These are phyloP conservation scores for Pseudogymnoascus sp. DNA, from an alignment of 2,329 filamentous ascomycete species.

Conservation along the genomic window DNA sequence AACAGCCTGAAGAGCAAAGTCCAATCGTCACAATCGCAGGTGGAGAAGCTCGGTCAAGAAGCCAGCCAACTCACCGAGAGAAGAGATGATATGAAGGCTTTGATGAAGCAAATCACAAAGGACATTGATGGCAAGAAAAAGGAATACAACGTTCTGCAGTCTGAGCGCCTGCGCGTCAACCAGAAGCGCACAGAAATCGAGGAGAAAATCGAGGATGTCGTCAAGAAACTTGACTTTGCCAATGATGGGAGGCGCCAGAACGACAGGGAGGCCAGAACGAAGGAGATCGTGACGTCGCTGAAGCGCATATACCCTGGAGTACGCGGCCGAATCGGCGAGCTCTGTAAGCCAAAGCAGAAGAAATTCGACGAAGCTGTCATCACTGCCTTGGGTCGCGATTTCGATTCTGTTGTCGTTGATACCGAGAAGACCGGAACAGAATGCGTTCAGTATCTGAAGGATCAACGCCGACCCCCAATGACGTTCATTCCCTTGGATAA, in stretches of 20 bases:
- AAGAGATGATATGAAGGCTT: conserved; percentile 51
- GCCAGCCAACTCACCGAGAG: conserved; percentile 60
- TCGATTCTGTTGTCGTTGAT: conserved; percentile 90
- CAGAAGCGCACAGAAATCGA: conserved; percentile 83
- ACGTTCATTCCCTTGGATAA: conserved; percentile 96
- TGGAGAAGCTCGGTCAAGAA: conserved; percentile 67
- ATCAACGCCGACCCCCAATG: conserved; percentile 77
- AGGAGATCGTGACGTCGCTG: conserved; percentile 75
- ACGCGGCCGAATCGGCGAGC: conserved; percentile 77
- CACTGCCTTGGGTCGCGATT: conserved; percentile 83
- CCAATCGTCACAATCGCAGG: conserved; percentile 64
- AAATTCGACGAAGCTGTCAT: conserved; percentile 92
- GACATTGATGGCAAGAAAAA: conserved; percentile 88
- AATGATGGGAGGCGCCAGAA: conserved; percentile 80
- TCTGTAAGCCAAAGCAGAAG: conserved; percentile 94
- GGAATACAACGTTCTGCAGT: conserved; percentile 76
- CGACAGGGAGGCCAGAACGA: conserved; percentile 68
- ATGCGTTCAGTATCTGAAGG: conserved; percentile 89
- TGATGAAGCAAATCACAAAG: conserved; percentile 58
- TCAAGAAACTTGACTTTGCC: conserved; percentile 73
- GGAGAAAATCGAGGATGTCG: conserved; percentile 76
- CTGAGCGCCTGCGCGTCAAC: conserved; percentile 70
- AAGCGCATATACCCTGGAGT: conserved; percentile 91
- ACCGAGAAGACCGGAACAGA: conserved; percentile 90
- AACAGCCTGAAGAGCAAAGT: conserved; percentile 85